Conservation (phyloP, 805 yeast species). For the Ogataea chonburiensis region DNA sequence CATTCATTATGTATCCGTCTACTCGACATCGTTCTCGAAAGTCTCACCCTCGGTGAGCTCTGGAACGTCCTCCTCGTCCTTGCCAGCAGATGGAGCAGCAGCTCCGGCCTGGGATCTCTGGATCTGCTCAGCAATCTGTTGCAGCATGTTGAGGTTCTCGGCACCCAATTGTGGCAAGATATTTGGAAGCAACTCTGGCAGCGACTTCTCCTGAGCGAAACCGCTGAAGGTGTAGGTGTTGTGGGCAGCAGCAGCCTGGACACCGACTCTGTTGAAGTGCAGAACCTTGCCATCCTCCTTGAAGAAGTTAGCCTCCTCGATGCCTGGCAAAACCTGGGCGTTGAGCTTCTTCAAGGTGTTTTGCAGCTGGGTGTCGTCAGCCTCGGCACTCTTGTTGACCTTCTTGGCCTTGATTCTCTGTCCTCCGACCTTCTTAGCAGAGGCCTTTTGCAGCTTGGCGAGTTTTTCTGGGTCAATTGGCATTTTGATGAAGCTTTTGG, state of each 20-base stretch:
- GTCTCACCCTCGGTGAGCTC: slow-evolving; percentile 87
- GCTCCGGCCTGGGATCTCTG: slow-evolving; percentile 52
- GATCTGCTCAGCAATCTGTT: slow-evolving; percentile 85
- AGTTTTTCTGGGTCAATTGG: slow-evolving; percentile 92
- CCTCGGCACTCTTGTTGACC: slow-evolving; percentile 61
- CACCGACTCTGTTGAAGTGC: slow-evolving; percentile 95
- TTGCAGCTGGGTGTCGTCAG: slow-evolving; percentile 89
- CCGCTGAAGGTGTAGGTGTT: slow-evolving; percentile 96
- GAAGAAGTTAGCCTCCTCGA: slow-evolving; percentile 98
- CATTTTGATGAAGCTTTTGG: slow-evolving; percentile 40
- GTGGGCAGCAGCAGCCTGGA: slow-evolving; percentile 86
- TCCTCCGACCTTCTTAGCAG: slow-evolving; percentile 78
- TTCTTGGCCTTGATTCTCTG: slow-evolving; percentile 93
- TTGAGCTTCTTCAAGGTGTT: slow-evolving; percentile 84
- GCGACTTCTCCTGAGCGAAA: slow-evolving; percentile 86
- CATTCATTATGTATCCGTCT: slow-evolving; percentile 20
- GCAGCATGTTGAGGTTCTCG: slow-evolving; percentile 86
- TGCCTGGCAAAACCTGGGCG: slow-evolving; percentile 83
- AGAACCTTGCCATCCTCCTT: slow-evolving; percentile 93
- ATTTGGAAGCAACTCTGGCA: slow-evolving; percentile 90
- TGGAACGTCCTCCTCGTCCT: slow-evolving; percentile 67
- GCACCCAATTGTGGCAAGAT: slow-evolving; percentile 96
- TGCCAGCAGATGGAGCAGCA: slow-evolving; percentile 46
- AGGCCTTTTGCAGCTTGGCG: slow-evolving; percentile 86
- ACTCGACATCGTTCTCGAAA: slow-evolving; percentile 58